Conservation (phyloP, 2,329 filamentous ascomycete genomes). For the Fusarium odoratissimum region DNA sequence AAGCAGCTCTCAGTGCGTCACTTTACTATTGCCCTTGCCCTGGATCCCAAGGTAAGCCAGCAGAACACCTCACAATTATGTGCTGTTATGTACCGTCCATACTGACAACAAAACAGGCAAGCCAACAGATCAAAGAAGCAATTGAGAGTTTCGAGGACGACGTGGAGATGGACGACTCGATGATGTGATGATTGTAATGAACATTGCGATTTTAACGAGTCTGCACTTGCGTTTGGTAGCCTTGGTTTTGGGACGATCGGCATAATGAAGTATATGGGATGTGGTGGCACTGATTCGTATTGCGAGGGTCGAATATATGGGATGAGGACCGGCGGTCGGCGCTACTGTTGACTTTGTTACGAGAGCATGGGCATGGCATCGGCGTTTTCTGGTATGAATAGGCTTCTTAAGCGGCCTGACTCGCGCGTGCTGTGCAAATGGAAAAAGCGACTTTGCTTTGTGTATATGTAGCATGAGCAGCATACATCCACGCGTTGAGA, state of each 20-base stretch:
- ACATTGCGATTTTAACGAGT: conserved; percentile 41
- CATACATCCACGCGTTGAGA: conserved; percentile 22
- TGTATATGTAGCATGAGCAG: conserved; percentile 43
- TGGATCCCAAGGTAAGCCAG: conserved; percentile 89
- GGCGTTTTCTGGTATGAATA: conserved; percentile 47
- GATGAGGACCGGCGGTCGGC: conserved; percentile 13
- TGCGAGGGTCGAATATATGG: conserved; percentile 17
- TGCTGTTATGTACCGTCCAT: neutral
- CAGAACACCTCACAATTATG: neutral
- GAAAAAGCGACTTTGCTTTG: conserved; percentile 32
- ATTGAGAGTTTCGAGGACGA: conserved; percentile 92
- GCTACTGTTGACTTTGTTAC: conserved; percentile 40
- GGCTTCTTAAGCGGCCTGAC: conserved; percentile 24
- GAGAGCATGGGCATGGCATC: conserved; percentile 52
- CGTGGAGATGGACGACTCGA: conserved; percentile 75
- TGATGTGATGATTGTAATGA: conserved; percentile 64
- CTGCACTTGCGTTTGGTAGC: conserved; percentile 37
- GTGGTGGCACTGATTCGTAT: neutral
- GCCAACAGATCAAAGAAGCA: conserved; percentile 93
- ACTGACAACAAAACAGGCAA: conserved; percentile 69
- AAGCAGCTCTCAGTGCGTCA: conserved; percentile 87
- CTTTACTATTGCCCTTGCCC: conserved; percentile 92
- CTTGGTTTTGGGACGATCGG: conserved; percentile 30
- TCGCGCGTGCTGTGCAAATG: conserved; percentile 34
- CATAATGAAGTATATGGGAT: conserved; percentile 34